Evolutionary conservation across 2,329 filamentous ascomycete species (phyloP).

Genomic region (Pseudogymnoascus pannorum): DNA sequence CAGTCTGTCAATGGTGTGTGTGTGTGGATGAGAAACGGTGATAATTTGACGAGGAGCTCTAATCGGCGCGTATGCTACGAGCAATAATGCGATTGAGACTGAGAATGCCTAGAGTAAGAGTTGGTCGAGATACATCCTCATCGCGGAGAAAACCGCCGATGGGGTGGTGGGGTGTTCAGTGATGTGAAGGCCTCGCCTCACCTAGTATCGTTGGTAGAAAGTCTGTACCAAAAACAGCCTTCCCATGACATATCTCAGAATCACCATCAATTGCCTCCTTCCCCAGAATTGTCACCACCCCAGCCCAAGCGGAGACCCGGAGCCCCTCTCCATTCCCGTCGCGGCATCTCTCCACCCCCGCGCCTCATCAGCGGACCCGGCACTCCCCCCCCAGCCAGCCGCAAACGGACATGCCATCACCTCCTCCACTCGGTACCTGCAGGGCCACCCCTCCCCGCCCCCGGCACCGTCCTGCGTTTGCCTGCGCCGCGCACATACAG

Average conservation of each 20-base stretch:
- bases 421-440: not conserved
- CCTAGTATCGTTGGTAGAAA: no score
- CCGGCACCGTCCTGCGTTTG: not conserved
- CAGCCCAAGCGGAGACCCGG: not conserved
- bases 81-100: slow-evolving; percentile 38
- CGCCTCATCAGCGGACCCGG: not conserved
- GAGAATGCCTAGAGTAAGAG: slow-evolving; percentile 39
- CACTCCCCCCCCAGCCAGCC: not conserved
- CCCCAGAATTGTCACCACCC: not conserved
- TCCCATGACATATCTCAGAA: not conserved
- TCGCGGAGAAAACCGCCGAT: not conserved
- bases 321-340: not conserved
- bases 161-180: not conserved
- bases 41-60: slow-evolving; percentile 35
- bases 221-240: no score
- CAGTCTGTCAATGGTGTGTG: not conserved
- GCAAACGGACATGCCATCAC: not conserved
- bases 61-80: slow-evolving; percentile 45
- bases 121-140: slow-evolving; percentile 14
- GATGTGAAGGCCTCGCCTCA: not conserved
- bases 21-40: not conserved
- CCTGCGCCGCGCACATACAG: not conserved
- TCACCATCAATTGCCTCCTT: not conserved
- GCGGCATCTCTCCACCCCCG: not conserved
- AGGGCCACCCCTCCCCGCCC: not conserved